These are phyloP conservation scores for Chlamydomonas sphaeroides DNA, from an alignment of 139 green algal genomes.

Conservation along the genomic window DNA sequence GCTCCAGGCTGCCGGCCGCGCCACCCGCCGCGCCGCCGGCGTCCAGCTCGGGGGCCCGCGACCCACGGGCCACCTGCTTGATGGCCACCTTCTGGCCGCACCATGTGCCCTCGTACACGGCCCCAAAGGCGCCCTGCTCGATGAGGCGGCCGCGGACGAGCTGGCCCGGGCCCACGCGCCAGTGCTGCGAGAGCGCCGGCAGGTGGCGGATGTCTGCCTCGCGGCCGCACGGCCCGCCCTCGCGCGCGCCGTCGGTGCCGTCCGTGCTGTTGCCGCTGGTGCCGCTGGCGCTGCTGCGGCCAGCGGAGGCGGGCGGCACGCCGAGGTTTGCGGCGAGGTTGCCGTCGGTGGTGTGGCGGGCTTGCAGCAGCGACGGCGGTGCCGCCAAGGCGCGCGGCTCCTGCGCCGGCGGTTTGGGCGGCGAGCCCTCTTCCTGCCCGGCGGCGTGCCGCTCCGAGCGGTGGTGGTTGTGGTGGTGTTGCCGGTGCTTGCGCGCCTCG, in stretches of 20 bases:
- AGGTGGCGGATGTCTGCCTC: conserved; percentile 1
- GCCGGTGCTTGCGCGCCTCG: neutral
- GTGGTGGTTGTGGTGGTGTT: neutral
- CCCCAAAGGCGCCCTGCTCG: conserved; percentile 37
- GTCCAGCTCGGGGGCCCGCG: neutral
- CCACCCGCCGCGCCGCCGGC: neutral
- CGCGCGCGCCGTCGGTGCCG: neutral
- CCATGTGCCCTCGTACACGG: conserved; percentile 36
- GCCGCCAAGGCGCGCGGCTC: too few relatives aligned
- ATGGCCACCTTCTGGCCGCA: conserved; percentile 7
- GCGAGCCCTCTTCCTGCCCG: too few relatives aligned
- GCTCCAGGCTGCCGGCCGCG: neutral
- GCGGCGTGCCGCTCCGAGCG: neutral
- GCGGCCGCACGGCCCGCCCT: neutral
- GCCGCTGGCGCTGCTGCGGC: too few relatives aligned
- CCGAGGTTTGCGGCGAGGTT: too few relatives aligned
- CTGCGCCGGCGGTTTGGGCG: neutral
- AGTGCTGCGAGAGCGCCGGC: conserved; percentile 18
- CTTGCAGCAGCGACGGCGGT: neutral
- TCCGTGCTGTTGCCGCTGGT: too few relatives aligned
- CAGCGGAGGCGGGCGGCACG: too few relatives aligned
- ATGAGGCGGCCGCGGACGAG: conserved; percentile 23
- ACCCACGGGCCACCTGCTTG: conserved; percentile 13
- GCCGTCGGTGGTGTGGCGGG: neutral
- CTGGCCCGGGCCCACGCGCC: conserved; percentile 17